A percentile compares a stretch with the other conserved stretches of the same genome.
These are phyloP conservation scores for Talaromyces sp. DNA, from an alignment of 2,329 filamentous ascomycete genomes.

Conservation along the genomic window DNA sequence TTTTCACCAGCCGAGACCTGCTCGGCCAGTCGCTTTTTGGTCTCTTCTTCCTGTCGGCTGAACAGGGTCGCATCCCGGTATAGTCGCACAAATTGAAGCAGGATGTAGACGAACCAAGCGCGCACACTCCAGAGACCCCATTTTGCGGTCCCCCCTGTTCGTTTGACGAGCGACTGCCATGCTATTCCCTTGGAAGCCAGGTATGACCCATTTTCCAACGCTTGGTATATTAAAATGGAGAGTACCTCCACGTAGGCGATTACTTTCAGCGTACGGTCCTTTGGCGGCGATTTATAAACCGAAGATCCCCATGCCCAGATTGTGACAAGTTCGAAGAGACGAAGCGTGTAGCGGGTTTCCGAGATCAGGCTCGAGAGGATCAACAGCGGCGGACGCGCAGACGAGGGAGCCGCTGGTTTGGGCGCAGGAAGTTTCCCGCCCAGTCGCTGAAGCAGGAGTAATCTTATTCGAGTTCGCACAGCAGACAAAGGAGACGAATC, in stretches of 20 bases:
- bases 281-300: slow-evolving; percentile 42
- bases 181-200: slow-evolving; percentile 69
- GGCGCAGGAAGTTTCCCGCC: slow-evolving; percentile 4
- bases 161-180: slow-evolving; percentile 33
- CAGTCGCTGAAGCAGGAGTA: slow-evolving; percentile 29
- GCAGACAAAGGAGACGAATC: slow-evolving; percentile 45
- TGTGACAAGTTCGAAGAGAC: slow-evolving; percentile 62
- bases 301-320: slow-evolving; percentile 75
- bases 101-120: slow-evolving; percentile 75
- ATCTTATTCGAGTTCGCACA: slow-evolving; percentile 41
- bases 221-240: slow-evolving; percentile 66
- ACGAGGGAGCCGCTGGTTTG: slow-evolving; percentile 13
- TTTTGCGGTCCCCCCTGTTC: slow-evolving; percentile 50
- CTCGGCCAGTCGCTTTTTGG: slow-evolving; percentile 17
- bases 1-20: slow-evolving; percentile 16
- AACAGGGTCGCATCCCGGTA: slow-evolving; percentile 39
- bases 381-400: slow-evolving; percentile 45
- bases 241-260: slow-evolving; percentile 65
- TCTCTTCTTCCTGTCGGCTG: slow-evolving; percentile 23
- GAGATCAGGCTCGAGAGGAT: slow-evolving; percentile 46
- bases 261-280: slow-evolving; percentile 42
- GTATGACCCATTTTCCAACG: slow-evolving; percentile 78
- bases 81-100: slow-evolving; percentile 67
- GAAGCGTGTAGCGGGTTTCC: slow-evolving; percentile 46
- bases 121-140: slow-evolving; percentile 69